Evolutionary conservation across 441 rosid genomes (phyloP).

Genomic region (Codiaeum variegatum): DNA sequence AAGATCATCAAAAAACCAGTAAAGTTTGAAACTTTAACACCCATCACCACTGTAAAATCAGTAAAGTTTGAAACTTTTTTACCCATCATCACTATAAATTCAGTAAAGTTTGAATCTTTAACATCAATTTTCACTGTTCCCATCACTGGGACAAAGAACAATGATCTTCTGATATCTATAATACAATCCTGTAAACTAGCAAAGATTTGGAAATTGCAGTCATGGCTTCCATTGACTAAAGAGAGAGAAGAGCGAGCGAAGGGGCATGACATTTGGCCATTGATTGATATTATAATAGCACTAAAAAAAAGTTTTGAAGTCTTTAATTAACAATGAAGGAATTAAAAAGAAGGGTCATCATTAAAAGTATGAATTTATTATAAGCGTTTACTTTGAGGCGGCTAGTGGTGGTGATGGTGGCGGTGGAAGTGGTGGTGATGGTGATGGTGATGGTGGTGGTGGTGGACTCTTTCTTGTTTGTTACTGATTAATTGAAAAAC

Average conservation of each 20-base stretch:
- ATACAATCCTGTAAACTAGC: neutral
- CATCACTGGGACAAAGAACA: slow-evolving; percentile 14
- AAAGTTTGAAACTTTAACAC: too few relatives aligned
- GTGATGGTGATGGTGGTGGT: slow-evolving; percentile 34
- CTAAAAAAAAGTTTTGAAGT: neutral
- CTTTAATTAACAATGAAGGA: slow-evolving; percentile 3
- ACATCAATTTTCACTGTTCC: slow-evolving; percentile 23
- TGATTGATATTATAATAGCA: slow-evolving; percentile 12
- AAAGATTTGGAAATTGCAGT: slow-evolving; percentile 12
- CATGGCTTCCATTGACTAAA: neutral
- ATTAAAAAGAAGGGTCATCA: slow-evolving; percentile 13
- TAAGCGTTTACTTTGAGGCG: slow-evolving; percentile 57
- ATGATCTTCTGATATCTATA: neutral
- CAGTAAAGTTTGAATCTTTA: slow-evolving; percentile 18
- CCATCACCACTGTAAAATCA: too few relatives aligned
- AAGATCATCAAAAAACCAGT: slow-evolving; percentile 25
- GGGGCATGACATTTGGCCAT: slow-evolving; percentile 20
- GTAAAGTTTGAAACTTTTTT: too few relatives aligned
- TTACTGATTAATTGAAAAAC: neutral
- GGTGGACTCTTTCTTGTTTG: slow-evolving; percentile 13
- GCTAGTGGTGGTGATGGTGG: slow-evolving; percentile 45
- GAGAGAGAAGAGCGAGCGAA: neutral
- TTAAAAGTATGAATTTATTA: slow-evolving; percentile 24
- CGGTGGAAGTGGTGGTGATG: slow-evolving; percentile 34
- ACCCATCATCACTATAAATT: too few relatives aligned